Evolutionary conservation across 164 flowering plant genomes (phyloP).

Genomic region (Magnolia kwangsiensis): DNA sequence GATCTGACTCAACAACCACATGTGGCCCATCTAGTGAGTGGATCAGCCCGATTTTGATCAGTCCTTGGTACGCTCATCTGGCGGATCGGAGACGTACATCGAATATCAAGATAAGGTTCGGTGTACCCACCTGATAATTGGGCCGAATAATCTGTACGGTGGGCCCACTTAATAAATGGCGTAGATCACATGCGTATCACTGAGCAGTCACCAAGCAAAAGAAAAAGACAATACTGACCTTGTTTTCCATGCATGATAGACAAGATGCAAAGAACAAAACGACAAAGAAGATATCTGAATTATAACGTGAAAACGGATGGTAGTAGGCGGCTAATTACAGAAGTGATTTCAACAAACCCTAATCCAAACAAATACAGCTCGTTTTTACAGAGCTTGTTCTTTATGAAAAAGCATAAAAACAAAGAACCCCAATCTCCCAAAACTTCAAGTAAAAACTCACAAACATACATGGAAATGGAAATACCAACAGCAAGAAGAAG

Average conservation of each 20-base stretch:
- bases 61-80: too few relatives aligned
- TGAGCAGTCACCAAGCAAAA: not conserved
- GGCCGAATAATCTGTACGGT: too few relatives aligned
- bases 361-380: slow-evolving; percentile 14
- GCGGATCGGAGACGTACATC: too few relatives aligned
- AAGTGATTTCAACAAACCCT: not conserved
- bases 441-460: slow-evolving; percentile 1
- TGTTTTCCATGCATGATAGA: not conserved
- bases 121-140: too few relatives aligned
- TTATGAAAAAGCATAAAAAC: slow-evolving; percentile 4
- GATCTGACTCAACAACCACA: too few relatives aligned
- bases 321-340: not conserved
- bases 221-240: not conserved
- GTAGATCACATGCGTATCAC: not conserved
- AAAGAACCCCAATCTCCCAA: not conserved
- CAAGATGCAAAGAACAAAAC: not conserved
- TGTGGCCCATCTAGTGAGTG: too few relatives aligned
- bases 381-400: not conserved
- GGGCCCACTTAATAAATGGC: not conserved
- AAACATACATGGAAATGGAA: not conserved
- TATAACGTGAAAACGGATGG: too few relatives aligned
- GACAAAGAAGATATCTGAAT: not conserved
- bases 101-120: too few relatives aligned
- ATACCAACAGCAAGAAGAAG: too few relatives aligned
- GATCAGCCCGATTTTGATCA: too few relatives aligned